Evolutionary conservation across 495 filamentous ascomycete genomes (phyloP), one percentile per base, ranked within the genome.

Genomic region (Penicillium chermesinum): DNA sequence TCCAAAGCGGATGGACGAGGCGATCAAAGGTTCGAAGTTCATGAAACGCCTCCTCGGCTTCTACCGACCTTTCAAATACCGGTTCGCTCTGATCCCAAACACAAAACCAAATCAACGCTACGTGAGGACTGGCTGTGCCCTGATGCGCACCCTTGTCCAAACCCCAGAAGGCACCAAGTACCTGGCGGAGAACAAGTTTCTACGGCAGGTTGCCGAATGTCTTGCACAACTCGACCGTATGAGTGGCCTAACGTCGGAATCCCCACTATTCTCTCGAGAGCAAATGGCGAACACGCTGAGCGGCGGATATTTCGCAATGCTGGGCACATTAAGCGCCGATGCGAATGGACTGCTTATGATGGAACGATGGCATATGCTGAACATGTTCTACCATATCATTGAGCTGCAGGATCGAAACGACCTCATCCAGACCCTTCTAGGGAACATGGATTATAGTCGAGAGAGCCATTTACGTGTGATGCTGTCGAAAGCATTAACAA

Each of bases 321-420:
- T 98, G 7, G 93, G 93, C 10, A 82, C 84, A 12, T 63, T 98
- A 49, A 96, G 86, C 60, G 83, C 82, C 36, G 88, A 95, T 62
- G 65, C 75, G 0, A 86, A 82, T 48, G 93, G 93, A 1, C 75
- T 96, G 20, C 78, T 82, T 53, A 95, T 97, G 80, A 83, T 98
- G 64, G 91, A 95, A 59, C 76, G 89, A 52, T 97, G 91, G 90
- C 88, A 88, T 51, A 91, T 97, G 76, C 85, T 95, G 62, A 97
- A 96, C 65, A 97, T 97, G 88, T 91, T 96, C 73, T 98, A 98
- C 62, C 91, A 96, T 61, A 93, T 98, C 57, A 80, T 95, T 46
- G 94, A 97, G 57, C 76, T 96, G 15, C 84, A 84, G 54, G 84
- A 88, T 61, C 85, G 94, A 2, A 88, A 91, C 38, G 93, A 98